Evolutionary conservation across 2,329 filamentous ascomycete species (phyloP), one percentile per base, ranked within the genome.

Genomic region (Colletotrichum musae): DNA sequence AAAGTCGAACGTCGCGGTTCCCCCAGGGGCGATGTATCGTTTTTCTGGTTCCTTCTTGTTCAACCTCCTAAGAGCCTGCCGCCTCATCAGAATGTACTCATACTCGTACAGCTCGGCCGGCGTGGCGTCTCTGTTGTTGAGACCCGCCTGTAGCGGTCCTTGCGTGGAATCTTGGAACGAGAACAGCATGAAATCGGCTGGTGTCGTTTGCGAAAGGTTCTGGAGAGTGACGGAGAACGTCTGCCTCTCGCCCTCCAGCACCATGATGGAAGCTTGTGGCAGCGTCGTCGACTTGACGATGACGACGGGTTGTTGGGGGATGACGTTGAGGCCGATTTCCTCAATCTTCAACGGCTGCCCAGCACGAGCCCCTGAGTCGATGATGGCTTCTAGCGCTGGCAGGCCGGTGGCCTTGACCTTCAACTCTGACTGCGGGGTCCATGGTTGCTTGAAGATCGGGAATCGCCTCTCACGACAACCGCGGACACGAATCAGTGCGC

Each of bases 111-210:
- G 82, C 76, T 97, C 94, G 2, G 91, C 89, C 0, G 92, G 88
- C 10, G 92, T 89, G 2, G 95, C 88, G 74, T 97, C 93, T 75
- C 93, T 92, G 75, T 91, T 94, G 61, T 84, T 87, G 53, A 97
- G 84, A 0, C 93, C 93, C 43, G 90, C 85, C 74, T 95, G 93
- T 16, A 97, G 84, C 9, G 93, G 90, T 6, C 87, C 88, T 71
- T 94, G 94, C 0, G 94, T 95, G 1, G 94, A 97, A 80, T 98
- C 94, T 73, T 94, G 91, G 77, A 97, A 97, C 0, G 94, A 95
- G 69, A 98, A 94, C 28, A 96, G 86, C 43, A 98, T 83, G 64
- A 98, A 91, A 76, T 97, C 94, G 1, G 94, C 93, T 1, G 93
- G 85, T 2, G 92, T 94, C 1, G 85, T 83, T 6, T 77, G 73